Conservation (phyloP, 140 eudicot species). For the Ambrosia hybrid region DNA sequence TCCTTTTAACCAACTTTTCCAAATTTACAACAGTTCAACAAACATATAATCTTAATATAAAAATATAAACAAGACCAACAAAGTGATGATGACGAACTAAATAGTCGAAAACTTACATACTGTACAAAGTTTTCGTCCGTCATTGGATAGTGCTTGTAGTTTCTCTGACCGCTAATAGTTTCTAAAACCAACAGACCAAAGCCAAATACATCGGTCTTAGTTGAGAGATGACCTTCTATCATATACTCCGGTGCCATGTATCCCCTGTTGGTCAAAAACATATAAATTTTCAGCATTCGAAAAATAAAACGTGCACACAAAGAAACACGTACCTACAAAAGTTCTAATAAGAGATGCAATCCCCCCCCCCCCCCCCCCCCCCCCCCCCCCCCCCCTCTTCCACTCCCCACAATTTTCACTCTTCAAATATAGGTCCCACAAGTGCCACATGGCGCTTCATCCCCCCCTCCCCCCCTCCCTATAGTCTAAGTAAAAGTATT, state of each 20-base stretch:
- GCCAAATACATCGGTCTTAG: background rate
- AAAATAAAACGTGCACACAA: background rate
- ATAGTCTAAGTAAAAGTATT: background rate
- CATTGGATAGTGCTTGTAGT: slow-evolving; percentile 6
- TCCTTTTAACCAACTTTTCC: slow-evolving; percentile 6
- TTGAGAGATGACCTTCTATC: background rate
- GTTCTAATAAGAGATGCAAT: background rate
- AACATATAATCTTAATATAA: background rate
- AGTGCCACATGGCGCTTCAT: no score
- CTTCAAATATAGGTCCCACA: no score
- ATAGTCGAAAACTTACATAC: background rate
- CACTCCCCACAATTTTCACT: no score
- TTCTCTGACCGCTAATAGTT: slow-evolving; percentile 11
- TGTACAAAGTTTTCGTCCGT: slow-evolving; percentile 10
- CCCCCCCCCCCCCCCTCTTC: no score
- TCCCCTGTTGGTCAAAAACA: background rate
- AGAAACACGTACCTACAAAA: slow-evolving; percentile 2
- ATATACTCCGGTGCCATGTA: slow-evolving; percentile 16
- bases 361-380: no score
- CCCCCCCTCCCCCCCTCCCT: no score
- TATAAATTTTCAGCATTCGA: background rate
- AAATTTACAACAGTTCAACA: background rate
- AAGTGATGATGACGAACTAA: background rate
- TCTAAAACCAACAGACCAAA: slow-evolving; percentile 9
- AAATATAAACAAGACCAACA: slow-evolving; percentile 7